Conservation (phyloP, 192 early-diverging fungal genomes). For the Dissophora ornata region DNA sequence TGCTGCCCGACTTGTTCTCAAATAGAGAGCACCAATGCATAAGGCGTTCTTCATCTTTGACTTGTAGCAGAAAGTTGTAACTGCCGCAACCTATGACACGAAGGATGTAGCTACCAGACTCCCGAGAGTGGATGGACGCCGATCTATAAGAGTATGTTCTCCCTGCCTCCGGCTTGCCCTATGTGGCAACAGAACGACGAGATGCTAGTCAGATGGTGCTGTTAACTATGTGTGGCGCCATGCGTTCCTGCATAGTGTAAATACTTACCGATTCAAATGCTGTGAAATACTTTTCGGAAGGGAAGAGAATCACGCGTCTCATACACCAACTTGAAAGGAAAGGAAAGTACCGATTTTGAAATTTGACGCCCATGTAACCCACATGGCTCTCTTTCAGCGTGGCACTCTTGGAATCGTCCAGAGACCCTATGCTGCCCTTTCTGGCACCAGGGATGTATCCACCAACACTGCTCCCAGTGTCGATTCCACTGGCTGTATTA, state of each 20-base stretch:
- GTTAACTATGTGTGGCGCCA: too few relatives aligned
- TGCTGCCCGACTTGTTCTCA: constrained; percentile 23
- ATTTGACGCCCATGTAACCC: constrained; percentile 59
- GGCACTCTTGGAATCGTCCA: constrained; percentile 16
- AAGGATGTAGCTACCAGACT: constrained; percentile 23
- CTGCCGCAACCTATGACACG: constrained; percentile 14
- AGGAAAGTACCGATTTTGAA: constrained; percentile 57
- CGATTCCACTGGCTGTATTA: constrained; percentile 1
- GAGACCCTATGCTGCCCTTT: constrained; percentile 20
- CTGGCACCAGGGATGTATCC: constrained; percentile 23
- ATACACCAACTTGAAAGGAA: constrained; percentile 63
- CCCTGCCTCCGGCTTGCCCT: constrained; percentile 43
- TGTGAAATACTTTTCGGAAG: constrained; percentile 57
- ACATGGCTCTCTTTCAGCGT: constrained; percentile 54
- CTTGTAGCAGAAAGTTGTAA: constrained; percentile 29
- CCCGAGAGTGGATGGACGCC: constrained; percentile 15
- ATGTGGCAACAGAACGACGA: too few relatives aligned
- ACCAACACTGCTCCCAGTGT: constrained; percentile 13
- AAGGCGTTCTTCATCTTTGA: constrained; percentile 35
- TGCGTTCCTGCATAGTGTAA: too few relatives aligned
- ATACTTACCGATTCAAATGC: constrained; percentile 51
- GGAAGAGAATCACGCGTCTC: constrained; percentile 60
- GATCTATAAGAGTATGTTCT: constrained; percentile 20
- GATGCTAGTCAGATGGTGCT: too few relatives aligned
- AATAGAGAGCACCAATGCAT: constrained; percentile 36